Evolutionary conservation across 352 stramenopile species (phyloP).

Genomic region (Bremia lactucae): DNA sequence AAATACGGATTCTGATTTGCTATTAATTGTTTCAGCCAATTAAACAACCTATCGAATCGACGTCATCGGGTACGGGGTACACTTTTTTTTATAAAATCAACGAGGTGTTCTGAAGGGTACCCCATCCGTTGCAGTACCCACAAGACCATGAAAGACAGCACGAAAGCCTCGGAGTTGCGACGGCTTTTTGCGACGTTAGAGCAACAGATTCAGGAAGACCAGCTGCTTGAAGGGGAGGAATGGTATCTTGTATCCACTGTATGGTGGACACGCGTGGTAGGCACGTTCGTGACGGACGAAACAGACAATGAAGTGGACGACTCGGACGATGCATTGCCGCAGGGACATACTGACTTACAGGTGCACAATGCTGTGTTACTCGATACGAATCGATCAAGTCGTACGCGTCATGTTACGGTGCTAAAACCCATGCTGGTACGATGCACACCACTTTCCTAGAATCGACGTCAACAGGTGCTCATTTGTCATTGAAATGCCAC

Average conservation of each 20-base stretch:
- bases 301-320: conserved; percentile 14
- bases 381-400: conserved; percentile 33
- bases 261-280: conserved; percentile 47
- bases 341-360: conserved; percentile 6
- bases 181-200: conserved; percentile 16
- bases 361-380: conserved; percentile 41
- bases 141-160: not conserved
- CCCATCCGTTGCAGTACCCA: no score
- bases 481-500: conserved; percentile 1
- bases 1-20: no score
- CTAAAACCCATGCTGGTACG: conserved; percentile 47
- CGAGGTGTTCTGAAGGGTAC: no score
- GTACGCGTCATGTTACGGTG: conserved; percentile 34
- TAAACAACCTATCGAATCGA: no score
- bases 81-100: no score
- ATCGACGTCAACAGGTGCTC: no score
- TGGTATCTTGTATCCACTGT: conserved; percentile 48
- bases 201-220: conserved; percentile 22
- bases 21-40: no score
- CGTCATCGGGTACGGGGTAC: not conserved
- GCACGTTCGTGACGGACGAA: conserved; percentile 2
- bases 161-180: conserved; percentile 1
- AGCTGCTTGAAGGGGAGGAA: conserved; percentile 33
- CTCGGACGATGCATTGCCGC: conserved; percentile 23
- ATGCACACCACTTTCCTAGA: not conserved